Evolutionary conservation across 345 rosid species (phyloP), one percentile per base, ranked within the genome.

Genomic region (Mangifera indica): DNA sequence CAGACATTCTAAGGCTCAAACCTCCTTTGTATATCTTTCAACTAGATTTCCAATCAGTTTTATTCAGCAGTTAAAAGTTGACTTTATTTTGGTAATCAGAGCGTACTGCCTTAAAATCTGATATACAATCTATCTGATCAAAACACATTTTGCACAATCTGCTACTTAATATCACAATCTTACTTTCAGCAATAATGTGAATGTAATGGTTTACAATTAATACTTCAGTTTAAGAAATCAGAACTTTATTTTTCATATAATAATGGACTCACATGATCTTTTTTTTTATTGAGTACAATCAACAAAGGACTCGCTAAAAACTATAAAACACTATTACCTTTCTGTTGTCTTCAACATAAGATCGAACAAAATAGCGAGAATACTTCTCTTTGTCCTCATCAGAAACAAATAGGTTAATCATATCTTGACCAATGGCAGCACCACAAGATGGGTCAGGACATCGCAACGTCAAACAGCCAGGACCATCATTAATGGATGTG

Each of bases 381-480:
- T 89, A 89, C 72, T 88, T 92, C 65, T 79, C 74, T 63, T 61
- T 83, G 66, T 84, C 93, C 76, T 87, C 92, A 66, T 61, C 74
- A 61, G 92, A 77, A 66, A 86, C 85, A 48, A 89, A 77, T 60
- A 26, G 15, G 72, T 80, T 60, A 71, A 92, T 82, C 92, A 89
- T 88, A 79, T 92, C 91, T 81, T 80, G 88, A 63, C 87, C 93
- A 57, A 89, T 72, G 75, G 87, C 91, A 81, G 92, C 92, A 67
- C 60, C 67, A 77, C 97, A 92, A 71, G 88, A 75, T 60, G 93
- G 97, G 67, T 84, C 92, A 48, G 96, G 96, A 74, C 97, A 89
- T 61, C 89, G 83, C 82, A 92, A 74, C 82, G 66, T 74, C 80
- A 92, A 86, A 74, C 97, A 92, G 32, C 96, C 91, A 62, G 96